A percentile compares a stretch with the other conserved stretches of the same genome.
These are phyloP conservation scores for Antrodiella citrinella DNA, from an alignment of 768 basidiomycete genomes.

Conservation along the genomic window DNA sequence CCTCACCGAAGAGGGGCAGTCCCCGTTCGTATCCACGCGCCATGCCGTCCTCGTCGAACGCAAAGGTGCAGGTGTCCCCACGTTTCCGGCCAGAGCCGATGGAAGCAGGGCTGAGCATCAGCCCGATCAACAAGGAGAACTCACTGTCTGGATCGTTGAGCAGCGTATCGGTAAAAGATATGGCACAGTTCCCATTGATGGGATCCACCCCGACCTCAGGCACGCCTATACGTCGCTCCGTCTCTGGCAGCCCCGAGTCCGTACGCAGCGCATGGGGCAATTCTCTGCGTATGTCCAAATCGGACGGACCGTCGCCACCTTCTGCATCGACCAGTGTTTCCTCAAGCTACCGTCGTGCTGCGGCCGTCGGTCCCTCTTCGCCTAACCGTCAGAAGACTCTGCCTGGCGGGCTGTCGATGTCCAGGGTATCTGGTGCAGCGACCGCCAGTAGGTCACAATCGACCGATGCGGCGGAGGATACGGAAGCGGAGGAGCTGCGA, in stretches of 20 bases:
- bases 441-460: background rate
- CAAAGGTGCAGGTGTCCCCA: constrained; percentile 52
- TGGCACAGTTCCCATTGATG: constrained; percentile 27
- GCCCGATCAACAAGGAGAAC: constrained; percentile 10
- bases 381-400: background rate
- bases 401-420: constrained; percentile 1
- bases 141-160: background rate
- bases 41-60: constrained; percentile 30
- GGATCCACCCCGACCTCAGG: constrained; percentile 19
- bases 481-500: constrained; percentile 54
- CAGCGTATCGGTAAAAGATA: constrained; percentile 15
- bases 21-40: constrained; percentile 23
- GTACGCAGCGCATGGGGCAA: constrained; percentile 24
- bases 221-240: constrained; percentile 11
- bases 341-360: background rate
- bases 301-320: constrained; percentile 14
- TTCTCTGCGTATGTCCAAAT: constrained; percentile 18
- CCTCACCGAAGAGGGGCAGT: constrained; percentile 16
- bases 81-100: constrained; percentile 41
- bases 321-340: background rate
- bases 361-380: background rate
- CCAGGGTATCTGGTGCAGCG: constrained; percentile 2
- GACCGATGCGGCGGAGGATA: constrained; percentile 21
- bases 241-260: constrained; percentile 17
- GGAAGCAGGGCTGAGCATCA: constrained; percentile 39